A percentile compares a stretch with the other conserved stretches of the same genome.
These are phyloP conservation scores for Salvia rosmarinus DNA, from an alignment of 257 asterid genomes.

Conservation along the genomic window DNA sequence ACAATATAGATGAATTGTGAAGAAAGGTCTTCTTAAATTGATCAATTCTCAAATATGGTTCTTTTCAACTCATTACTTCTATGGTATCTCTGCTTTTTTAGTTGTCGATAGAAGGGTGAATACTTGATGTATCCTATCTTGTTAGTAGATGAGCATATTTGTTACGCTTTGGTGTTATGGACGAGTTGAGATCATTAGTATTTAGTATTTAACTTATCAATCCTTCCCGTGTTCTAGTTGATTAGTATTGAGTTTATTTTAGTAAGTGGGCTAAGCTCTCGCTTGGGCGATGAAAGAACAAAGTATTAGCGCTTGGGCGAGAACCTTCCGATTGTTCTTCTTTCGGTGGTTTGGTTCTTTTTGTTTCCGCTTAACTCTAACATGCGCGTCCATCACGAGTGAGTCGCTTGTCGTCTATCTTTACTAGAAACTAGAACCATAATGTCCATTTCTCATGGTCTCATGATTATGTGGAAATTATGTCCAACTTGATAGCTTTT, in stretches of 20 bases:
- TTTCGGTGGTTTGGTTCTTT: too few relatives aligned
- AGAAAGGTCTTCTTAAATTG: slow-evolving; percentile 1
- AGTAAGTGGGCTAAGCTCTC: too few relatives aligned
- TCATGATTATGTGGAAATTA: neutral
- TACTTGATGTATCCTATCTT: slow-evolving; percentile 7
- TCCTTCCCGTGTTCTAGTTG: too few relatives aligned
- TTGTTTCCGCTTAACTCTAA: too few relatives aligned
- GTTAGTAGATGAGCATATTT: neutral
- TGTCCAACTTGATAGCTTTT: neutral
- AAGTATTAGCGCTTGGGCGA: too few relatives aligned
- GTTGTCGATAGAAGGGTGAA: neutral
- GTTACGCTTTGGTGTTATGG: neutral
- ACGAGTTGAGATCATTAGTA: too few relatives aligned
- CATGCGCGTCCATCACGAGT: neutral
- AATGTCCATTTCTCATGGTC: neutral
- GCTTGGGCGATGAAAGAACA: too few relatives aligned
- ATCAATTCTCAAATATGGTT: neutral
- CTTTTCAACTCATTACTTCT: too few relatives aligned
- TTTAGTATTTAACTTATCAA: too few relatives aligned
- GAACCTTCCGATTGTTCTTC: too few relatives aligned
- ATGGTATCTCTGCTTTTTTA: neutral
- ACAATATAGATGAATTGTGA: neutral
- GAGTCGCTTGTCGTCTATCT: neutral
- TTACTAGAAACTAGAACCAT: neutral
- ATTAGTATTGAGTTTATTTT: too few relatives aligned